Conservation (phyloP, 768 basidiomycete species). For the Tricholoma bakamatsutake region DNA sequence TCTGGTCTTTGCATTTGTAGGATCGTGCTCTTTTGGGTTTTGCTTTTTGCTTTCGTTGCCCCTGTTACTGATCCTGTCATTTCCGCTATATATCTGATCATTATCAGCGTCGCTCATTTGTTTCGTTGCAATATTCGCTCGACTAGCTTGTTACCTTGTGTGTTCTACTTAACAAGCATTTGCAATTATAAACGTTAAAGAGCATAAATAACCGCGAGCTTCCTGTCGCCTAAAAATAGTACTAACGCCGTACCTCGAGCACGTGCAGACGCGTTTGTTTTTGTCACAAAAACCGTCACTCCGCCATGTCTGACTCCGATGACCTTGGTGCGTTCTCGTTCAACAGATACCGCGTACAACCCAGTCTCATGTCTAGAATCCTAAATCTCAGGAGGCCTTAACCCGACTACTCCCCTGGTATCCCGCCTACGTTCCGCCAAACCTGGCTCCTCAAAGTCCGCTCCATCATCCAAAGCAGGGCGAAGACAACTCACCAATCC, state of each 20-base stretch:
- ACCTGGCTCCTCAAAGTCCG: slow-evolving; percentile 16
- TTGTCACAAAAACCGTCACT: slow-evolving; percentile 7
- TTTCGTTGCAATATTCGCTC: too few relatives aligned
- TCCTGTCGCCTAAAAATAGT: too few relatives aligned
- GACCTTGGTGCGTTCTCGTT: slow-evolving; percentile 13
- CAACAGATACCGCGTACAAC: neutral
- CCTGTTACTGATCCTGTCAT: neutral
- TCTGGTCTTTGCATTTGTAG: neutral
- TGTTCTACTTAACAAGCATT: too few relatives aligned
- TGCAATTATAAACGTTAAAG: too few relatives aligned
- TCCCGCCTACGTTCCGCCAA: slow-evolving; percentile 10
- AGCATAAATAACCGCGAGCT: too few relatives aligned
- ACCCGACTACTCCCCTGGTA: slow-evolving; percentile 6
- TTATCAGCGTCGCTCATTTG: too few relatives aligned
- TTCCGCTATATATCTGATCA: neutral
- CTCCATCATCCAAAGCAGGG: slow-evolving; percentile 3
- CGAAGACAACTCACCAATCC: slow-evolving; percentile 7
- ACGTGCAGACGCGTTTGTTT: slow-evolving; percentile 17
- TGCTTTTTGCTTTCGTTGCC: neutral
- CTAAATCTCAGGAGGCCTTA: slow-evolving; percentile 13
- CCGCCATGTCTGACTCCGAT: slow-evolving; percentile 13
- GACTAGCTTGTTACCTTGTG: too few relatives aligned
- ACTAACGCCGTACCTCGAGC: neutral
- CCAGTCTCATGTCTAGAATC: neutral
- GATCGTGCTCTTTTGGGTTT: neutral